Conservation (phyloP, 73 alveolate species). For the Paramecium tetraurelia region DNA sequence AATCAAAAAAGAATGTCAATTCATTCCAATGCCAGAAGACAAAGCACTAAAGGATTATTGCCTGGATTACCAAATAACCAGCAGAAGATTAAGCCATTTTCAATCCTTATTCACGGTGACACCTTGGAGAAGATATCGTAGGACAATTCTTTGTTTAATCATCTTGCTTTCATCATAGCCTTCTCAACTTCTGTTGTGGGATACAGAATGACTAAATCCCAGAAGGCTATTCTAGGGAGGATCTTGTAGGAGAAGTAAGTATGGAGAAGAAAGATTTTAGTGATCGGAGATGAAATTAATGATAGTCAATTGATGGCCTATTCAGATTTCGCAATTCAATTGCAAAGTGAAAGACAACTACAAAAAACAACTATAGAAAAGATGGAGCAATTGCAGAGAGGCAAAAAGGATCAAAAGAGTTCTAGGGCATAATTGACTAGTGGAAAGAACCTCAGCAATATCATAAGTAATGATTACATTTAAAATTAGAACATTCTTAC, state of each 20-base stretch:
- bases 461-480: not conserved
- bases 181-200: not conserved
- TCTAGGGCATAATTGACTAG: not conserved
- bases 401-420: not conserved
- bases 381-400: not conserved
- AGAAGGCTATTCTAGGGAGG: not conserved
- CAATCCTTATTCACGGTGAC: not conserved
- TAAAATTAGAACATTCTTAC: not conserved
- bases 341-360: not conserved
- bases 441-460: not conserved
- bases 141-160: not conserved
- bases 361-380: not conserved
- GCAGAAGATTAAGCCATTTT: not conserved
- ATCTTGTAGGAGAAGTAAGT: not conserved
- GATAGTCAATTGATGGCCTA: not conserved
- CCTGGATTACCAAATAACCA: not conserved
- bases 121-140: not conserved
- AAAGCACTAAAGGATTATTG: not conserved
- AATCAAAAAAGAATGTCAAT: not conserved
- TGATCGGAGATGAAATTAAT: not conserved
- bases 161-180: not conserved
- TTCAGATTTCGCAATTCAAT: not conserved
- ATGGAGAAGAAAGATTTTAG: constrained; percentile 2
- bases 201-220: not conserved
- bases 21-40: not conserved